Conservation (phyloP, 2,329 filamentous ascomycete species). For the Fusarium coffeatum region DNA sequence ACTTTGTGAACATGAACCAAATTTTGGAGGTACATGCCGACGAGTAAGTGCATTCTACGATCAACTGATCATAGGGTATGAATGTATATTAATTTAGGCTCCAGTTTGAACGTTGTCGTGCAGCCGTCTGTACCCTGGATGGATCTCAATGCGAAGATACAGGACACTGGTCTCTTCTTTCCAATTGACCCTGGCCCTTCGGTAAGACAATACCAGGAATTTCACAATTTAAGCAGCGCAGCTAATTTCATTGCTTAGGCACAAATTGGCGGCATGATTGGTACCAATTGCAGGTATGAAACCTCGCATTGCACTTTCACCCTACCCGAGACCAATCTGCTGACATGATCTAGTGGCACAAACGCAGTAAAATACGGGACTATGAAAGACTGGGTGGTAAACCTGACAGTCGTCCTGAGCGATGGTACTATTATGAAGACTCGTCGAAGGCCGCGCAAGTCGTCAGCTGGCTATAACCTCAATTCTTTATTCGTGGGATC, state of each 20-base stretch:
- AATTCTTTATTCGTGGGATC: slow-evolving; percentile 84
- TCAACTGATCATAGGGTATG: accelerated
- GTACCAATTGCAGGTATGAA: slow-evolving; percentile 72
- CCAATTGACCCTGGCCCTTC: slow-evolving; percentile 81
- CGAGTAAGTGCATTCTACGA: slow-evolving; percentile 56
- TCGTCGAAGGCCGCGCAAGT: slow-evolving; percentile 78
- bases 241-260: slow-evolving; percentile 59
- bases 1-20: slow-evolving; percentile 88
- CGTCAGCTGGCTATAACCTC: slow-evolving; percentile 84
- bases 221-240: accelerated
- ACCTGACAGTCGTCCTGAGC: slow-evolving; percentile 81
- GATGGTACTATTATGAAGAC: slow-evolving; percentile 85
- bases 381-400: slow-evolving; percentile 92
- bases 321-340: accelerated
- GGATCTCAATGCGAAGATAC: slow-evolving; percentile 78
- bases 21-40: slow-evolving; percentile 82
- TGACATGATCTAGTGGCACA: slow-evolving; percentile 63
- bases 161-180: slow-evolving; percentile 84
- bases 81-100: accelerated
- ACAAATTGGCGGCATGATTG: slow-evolving; percentile 85
- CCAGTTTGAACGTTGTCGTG: slow-evolving; percentile 83
- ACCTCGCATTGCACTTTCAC: accelerated
- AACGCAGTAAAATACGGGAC: slow-evolving; percentile 85
- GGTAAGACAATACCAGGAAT: accelerated
- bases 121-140: slow-evolving; percentile 93